Base-by-base conservation (phyloP, 768 basidiomycete genomes). In the Ramaria sp. region DNA sequence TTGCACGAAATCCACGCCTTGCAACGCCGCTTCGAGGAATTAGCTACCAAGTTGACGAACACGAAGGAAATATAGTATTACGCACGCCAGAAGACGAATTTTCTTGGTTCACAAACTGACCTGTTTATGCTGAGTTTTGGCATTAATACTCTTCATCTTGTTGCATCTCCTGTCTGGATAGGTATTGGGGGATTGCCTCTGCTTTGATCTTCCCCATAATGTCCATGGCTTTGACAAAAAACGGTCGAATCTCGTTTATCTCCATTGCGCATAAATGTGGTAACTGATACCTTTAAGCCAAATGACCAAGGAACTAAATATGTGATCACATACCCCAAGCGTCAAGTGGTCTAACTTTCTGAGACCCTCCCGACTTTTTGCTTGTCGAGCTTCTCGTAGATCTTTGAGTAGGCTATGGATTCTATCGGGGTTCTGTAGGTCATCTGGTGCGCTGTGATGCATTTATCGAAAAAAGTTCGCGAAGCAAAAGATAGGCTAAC, bases 341-440 rank as follows among this genome's bases (percentile, higher is more conserved):
- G 88, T 86, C 59, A 81, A 85, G 63, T 88, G 78, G 65, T 93
- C 88, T 27, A 96, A 73, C 56, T 78, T 79, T 57, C 77, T 74
- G 1, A 98, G 70, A 74, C 93, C 93, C 52, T 87, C 81, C 57
- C 94, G 72, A 69, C 88, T 85, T 65, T 99, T 99, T 7, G 93
- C 87, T 66, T 97, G 95, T 37, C 96, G 78, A 12, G 89, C 90
- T 71, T 98, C 94, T 12, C 94, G 85, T n/a, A 98, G 73, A 64
- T 96, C 93, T 66, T 98, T 94, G 18, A 98, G 76, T 1, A 98
- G 69, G 5, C 83, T 83, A 5, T 89, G 79, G 20, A 98, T 71
- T 60, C 81, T 86, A 53, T 96, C 91, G 3, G 93, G 81, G 55
- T 83, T 0, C 95, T 97, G 53, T 9, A 44, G 41, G n/a, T 32